Evolutionary conservation across 345 rosid genomes (phyloP).

Genomic region (Salix caprea): DNA sequence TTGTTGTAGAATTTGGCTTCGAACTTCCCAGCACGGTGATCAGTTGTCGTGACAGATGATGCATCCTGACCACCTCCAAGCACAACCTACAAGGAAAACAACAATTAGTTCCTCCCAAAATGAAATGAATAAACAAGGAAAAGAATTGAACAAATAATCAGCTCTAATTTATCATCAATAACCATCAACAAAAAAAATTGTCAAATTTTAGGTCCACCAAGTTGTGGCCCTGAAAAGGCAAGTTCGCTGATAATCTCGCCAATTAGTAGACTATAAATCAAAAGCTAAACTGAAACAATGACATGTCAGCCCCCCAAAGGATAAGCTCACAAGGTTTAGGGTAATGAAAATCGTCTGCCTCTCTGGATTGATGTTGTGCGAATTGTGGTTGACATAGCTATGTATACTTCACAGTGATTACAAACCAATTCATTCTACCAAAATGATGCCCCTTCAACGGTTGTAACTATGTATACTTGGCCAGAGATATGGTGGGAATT

Average conservation of each 20-base stretch:
- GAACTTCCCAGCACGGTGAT: constrained; percentile 96
- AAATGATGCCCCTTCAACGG: background rate
- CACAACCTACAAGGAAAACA: constrained; percentile 55
- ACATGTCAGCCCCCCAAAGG: background rate
- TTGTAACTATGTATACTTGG: background rate
- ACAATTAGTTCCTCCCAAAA: background rate
- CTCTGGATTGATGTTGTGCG: background rate
- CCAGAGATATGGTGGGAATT: background rate
- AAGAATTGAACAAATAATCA: background rate
- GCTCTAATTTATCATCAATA: background rate
- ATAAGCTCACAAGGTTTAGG: background rate
- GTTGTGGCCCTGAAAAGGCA: background rate
- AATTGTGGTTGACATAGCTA: background rate
- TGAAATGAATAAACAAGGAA: background rate
- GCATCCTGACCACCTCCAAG: constrained; percentile 99
- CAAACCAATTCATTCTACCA: background rate
- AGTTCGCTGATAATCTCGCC: background rate
- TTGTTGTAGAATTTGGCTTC: constrained; percentile 92
- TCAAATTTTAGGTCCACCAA: background rate
- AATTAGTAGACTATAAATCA: background rate
- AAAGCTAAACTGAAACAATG: background rate
- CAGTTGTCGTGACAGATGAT: constrained; percentile 91
- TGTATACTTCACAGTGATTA: background rate
- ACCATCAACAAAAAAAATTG: too few species aligned
- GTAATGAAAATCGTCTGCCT: background rate